Conservation (phyloP, 768 basidiomycete genomes). For the Leccinum broughii region DNA sequence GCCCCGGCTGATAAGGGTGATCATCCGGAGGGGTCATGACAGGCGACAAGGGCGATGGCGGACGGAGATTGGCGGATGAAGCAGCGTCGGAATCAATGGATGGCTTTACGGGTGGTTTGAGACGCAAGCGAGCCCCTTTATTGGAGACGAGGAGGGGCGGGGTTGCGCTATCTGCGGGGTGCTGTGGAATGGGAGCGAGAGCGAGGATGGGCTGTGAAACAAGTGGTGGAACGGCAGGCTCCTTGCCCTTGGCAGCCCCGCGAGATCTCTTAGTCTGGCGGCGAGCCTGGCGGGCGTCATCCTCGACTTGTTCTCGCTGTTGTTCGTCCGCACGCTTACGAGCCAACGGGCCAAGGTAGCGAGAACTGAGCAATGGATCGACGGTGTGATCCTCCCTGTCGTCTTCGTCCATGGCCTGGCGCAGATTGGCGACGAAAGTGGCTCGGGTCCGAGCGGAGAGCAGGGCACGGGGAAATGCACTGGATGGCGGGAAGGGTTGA, state of each 20-base stretch:
- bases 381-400: constrained; percentile 42
- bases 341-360: constrained; percentile 46
- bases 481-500: constrained; percentile 40
- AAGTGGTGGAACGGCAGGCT: constrained; percentile 23
- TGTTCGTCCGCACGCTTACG: constrained; percentile 48
- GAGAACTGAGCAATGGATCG: constrained; percentile 48
- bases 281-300: constrained; percentile 46
- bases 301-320: constrained; percentile 41
- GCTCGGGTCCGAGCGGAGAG: constrained; percentile 43
- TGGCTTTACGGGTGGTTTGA: constrained; percentile 45
- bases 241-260: constrained; percentile 38
- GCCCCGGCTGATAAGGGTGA: constrained; percentile 25
- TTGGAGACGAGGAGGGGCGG: constrained; percentile 44
- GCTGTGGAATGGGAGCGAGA: constrained; percentile 24
- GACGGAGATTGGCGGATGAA: constrained; percentile 22
- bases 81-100: constrained; percentile 21
- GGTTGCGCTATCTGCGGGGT: constrained; percentile 13
- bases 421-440: constrained; percentile 48
- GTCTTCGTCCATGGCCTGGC: constrained; percentile 48
- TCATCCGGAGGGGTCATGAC: constrained; percentile 38
- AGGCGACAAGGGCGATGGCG: constrained; percentile 36
- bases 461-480: constrained; percentile 51
- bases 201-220: constrained; percentile 30
- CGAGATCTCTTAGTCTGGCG: constrained; percentile 36
- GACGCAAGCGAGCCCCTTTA: constrained; percentile 49